A percentile compares a stretch with the other conserved stretches of the same genome.
Evolutionary conservation across 2,329 filamentous ascomycete species (phyloP).

Genomic region (Diaporthe vaccinii): DNA sequence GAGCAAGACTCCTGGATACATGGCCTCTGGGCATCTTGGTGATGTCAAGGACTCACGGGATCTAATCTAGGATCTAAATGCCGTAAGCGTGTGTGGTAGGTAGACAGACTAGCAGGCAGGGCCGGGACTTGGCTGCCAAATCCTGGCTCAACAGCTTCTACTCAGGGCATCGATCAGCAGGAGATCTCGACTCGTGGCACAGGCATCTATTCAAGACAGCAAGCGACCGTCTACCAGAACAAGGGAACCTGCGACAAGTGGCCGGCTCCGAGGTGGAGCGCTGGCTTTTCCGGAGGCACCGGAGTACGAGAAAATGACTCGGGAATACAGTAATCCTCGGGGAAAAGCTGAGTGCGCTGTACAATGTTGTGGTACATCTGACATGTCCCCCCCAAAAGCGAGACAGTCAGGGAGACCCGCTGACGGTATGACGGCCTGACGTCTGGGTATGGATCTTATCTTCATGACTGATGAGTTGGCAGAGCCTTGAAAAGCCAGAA

Average conservation of each 20-base stretch:
- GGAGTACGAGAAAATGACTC: slow-evolving; percentile 27
- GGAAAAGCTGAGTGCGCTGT: background rate
- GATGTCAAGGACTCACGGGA: slow-evolving; percentile 32
- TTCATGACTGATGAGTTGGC: slow-evolving; percentile 3
- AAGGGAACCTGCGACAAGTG: slow-evolving; percentile 6
- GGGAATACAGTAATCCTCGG: slow-evolving; percentile 9
- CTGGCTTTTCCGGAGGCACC: background rate
- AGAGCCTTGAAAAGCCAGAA: background rate
- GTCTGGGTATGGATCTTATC: background rate
- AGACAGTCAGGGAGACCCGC: slow-evolving; percentile 21
- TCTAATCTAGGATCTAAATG: background rate
- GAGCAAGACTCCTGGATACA: background rate
- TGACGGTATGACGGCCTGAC: slow-evolving; percentile 13
- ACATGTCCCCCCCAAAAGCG: background rate
- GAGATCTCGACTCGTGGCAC: background rate
- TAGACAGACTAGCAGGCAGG: background rate
- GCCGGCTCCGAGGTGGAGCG: slow-evolving; percentile 30
- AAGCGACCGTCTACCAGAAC: background rate
- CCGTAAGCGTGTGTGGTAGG: background rate
- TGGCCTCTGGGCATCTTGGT: background rate
- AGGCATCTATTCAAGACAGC: background rate
- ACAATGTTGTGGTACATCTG: background rate
- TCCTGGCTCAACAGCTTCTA: background rate
- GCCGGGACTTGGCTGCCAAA: background rate
- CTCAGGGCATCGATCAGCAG: background rate